Base-by-base conservation (phyloP, 345 rosid genomes). In the Lumnitzera littorea region DNA sequence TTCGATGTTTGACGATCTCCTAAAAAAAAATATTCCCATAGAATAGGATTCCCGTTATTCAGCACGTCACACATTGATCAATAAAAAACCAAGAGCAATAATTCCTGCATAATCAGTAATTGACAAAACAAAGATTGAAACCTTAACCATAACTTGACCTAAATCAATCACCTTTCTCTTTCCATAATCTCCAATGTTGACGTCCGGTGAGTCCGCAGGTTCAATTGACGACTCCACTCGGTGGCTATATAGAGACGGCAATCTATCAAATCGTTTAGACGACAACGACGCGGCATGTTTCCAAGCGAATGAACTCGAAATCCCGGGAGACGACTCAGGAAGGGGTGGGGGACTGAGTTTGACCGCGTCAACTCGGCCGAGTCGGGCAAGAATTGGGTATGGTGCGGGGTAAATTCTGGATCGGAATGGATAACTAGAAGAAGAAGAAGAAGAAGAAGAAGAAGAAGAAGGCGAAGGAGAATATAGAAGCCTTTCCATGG, bases 401-500 rank as follows among this genome's bases (percentile, higher is more conserved):
- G 74, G 54, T 65, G 62, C 79, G 15, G 50, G 69, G 25, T 57
- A 58, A 54, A 66, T 31, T 72, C 75, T 80, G 67, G 72, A 63
- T 62, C 80, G 72, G 8, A 76, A 65, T 2, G 91, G 64, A n/a
- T 81, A 36, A 36, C 11, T 36, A 36, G 43, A 9, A 36, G 43
- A 36, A 9, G 43, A 36, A 4, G 43, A 5, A 48, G 70, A 46
- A 7, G 59, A 53, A 58, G 70, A 70, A 50, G 91, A 81, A 41
- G 88, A 20, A 20, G 20, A 20, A 20, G 20, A 20, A 20, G 20
- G 20, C 20, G 20, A 20, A 20, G 20, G 20, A 20, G 20, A 76
- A 74, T 82, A 84, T 0, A 90, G 84, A 77, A 94, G 91, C 94
- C 94, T 82, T 65, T 89, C 98, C 98, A 92, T 92, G 81, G 84